Evolutionary conservation across 2,329 filamentous ascomycete species (phyloP).

Genomic region (Colletotrichum sp.): DNA sequence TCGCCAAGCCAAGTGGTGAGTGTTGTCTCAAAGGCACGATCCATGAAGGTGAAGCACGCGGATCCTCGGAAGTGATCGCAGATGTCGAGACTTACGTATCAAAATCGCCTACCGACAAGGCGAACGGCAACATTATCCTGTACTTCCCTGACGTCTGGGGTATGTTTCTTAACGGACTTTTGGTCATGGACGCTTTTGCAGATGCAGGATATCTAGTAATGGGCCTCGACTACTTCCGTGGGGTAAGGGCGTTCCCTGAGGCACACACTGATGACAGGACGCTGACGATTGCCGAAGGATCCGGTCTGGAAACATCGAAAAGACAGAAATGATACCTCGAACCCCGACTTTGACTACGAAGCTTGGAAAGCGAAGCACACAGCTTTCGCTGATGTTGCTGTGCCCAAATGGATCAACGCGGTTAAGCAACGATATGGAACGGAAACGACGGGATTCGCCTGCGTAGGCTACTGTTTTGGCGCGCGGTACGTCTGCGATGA

Average conservation of each 20-base stretch:
- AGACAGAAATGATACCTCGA: constrained; percentile 29
- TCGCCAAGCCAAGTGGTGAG: not conserved
- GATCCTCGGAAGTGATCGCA: not conserved
- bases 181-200: not conserved
- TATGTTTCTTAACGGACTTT: not conserved
- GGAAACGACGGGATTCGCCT: constrained; percentile 37
- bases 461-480: constrained; percentile 44
- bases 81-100: not conserved
- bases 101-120: not conserved
- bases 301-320: constrained; percentile 44
- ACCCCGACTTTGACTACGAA: constrained; percentile 47
- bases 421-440: constrained; percentile 39
- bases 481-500: constrained; percentile 46
- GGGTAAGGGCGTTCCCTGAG: not conserved
- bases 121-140: not conserved
- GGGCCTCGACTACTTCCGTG: not conserved
- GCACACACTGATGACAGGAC: not conserved
- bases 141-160: not conserved
- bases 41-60: not conserved
- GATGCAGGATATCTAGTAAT: not conserved
- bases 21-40: not conserved
- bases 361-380: constrained; percentile 51
- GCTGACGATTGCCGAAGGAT: constrained; percentile 31
- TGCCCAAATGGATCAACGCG: constrained; percentile 46
- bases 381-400: constrained; percentile 42